phyloP scores from a whole-genome alignment of 148 eudicot genomes.

The Arbutus unedo region DNA sequence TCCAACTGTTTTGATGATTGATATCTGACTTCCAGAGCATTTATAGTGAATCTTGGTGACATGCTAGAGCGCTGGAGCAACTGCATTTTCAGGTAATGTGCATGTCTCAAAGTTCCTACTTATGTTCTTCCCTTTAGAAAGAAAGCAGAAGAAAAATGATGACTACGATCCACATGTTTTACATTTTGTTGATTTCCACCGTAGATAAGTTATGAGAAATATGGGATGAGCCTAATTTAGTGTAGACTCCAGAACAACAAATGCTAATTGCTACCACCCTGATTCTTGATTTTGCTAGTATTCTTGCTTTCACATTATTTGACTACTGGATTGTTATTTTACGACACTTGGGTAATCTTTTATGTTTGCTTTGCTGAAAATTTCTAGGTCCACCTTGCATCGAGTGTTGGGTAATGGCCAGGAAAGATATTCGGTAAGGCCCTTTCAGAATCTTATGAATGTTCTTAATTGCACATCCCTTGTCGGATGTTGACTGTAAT shows the following conservation, averaged over 20 bases:
- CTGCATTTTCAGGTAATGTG: constrained; percentile 72
- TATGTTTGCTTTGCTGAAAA: background rate
- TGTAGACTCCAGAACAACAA: background rate
- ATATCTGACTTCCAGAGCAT: constrained; percentile 52
- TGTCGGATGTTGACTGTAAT: background rate
- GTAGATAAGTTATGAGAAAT: background rate
- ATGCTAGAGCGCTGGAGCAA: constrained; percentile 99
- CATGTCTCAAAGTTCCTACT: constrained; percentile 9
- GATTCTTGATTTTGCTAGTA: background rate
- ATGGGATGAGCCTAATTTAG: background rate
- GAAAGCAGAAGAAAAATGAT: background rate
- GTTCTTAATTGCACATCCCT: constrained; percentile 10
- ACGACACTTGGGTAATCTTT: background rate
- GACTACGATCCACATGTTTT: constrained; percentile 1
- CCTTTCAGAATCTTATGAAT: constrained; percentile 11
- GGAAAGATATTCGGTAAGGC: constrained; percentile 92
- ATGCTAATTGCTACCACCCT: background rate
- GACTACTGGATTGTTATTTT: background rate
- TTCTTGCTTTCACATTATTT: background rate
- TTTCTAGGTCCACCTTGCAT: constrained; percentile 87
- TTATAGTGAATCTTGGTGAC: constrained; percentile 91
- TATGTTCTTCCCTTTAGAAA: background rate
- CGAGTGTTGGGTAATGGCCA: constrained; percentile 75
- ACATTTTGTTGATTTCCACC: background rate
- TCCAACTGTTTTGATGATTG: constrained; percentile 10